Percentiles rank a stretch among this genome's conserved stretches.
Conservation (phyloP, 768 basidiomycete genomes). For the Multifurca ochricompacta region DNA sequence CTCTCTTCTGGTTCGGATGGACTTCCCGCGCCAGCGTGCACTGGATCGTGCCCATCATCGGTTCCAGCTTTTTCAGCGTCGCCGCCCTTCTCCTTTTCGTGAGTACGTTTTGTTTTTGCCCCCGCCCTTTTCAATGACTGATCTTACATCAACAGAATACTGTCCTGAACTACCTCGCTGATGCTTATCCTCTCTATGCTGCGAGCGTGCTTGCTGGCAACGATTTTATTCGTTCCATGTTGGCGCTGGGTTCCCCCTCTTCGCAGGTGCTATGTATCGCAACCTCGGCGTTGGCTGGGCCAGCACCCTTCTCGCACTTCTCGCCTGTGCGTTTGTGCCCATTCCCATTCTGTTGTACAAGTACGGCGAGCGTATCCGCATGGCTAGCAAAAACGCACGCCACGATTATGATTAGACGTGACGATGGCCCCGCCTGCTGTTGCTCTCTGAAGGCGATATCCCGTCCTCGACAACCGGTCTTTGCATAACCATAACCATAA, state of each 20-base stretch:
- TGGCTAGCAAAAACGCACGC: constrained; percentile 16
- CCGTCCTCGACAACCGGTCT: too few relatives aligned
- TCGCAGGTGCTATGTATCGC: constrained; percentile 22
- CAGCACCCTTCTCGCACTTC: constrained; percentile 25
- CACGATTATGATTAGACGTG: constrained; percentile 17
- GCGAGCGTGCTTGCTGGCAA: constrained; percentile 32
- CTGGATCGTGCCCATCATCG: constrained; percentile 32
- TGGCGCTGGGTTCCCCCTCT: constrained; percentile 19
- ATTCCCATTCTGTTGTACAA: constrained; percentile 21
- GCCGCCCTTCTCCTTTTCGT: constrained; percentile 29
- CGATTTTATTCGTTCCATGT: constrained; percentile 28
- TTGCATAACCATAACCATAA: background rate
- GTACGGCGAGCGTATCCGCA: constrained; percentile 17
- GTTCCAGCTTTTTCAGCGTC: constrained; percentile 28
- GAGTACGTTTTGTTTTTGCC: constrained; percentile 21
- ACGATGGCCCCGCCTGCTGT: background rate
- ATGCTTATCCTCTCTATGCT: constrained; percentile 28
- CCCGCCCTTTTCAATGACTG: constrained; percentile 7
- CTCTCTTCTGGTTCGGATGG: constrained; percentile 32
- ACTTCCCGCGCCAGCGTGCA: constrained; percentile 26
- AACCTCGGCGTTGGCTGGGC: constrained; percentile 26
- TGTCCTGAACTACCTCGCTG: constrained; percentile 28
- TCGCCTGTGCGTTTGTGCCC: constrained; percentile 24
- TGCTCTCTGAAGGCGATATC: too few relatives aligned
- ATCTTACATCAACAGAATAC: constrained; percentile 1